phyloP scores from a whole-genome alignment of 768 basidiomycete genomes.

The Russula brevipes region DNA sequence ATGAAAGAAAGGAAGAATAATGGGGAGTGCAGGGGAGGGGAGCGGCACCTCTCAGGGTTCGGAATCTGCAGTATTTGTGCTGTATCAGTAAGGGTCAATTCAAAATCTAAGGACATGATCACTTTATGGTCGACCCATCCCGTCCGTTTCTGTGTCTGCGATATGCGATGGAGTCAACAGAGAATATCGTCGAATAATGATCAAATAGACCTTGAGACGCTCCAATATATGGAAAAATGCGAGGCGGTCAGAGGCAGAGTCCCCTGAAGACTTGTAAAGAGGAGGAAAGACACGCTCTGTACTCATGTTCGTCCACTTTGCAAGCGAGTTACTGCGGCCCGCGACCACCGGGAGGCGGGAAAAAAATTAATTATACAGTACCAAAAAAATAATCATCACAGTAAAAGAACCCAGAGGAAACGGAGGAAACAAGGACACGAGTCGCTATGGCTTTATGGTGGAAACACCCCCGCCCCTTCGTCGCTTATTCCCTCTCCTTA shows the following conservation, averaged over 20 bases:
- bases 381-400: not conserved
- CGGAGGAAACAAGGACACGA: not conserved
- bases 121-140: conserved; percentile 90
- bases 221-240: conserved; percentile 91
- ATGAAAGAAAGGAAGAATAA: not conserved
- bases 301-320: not conserved
- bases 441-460: conserved; percentile 25
- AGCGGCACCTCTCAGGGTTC: conserved; percentile 69
- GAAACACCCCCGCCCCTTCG: conserved; percentile 38
- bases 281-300: conserved; percentile 52
- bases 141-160: conserved; percentile 90
- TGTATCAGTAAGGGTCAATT: conserved; percentile 10
- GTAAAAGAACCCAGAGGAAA: no score
- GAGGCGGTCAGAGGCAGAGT: conserved; percentile 60
- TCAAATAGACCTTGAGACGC: conserved; percentile 63
- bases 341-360: not conserved
- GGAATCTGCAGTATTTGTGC: conserved; percentile 51
- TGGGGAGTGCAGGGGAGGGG: not conserved
- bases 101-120: conserved; percentile 2
- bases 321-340: not conserved
- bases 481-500: conserved; percentile 68
- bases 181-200: not conserved
- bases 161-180: not conserved
- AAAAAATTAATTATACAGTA: not conserved
- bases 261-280: conserved; percentile 49